Evolutionary conservation across 1,284 basidiomycete species (phyloP).

Genomic region (Sphagnurus paluster): DNA sequence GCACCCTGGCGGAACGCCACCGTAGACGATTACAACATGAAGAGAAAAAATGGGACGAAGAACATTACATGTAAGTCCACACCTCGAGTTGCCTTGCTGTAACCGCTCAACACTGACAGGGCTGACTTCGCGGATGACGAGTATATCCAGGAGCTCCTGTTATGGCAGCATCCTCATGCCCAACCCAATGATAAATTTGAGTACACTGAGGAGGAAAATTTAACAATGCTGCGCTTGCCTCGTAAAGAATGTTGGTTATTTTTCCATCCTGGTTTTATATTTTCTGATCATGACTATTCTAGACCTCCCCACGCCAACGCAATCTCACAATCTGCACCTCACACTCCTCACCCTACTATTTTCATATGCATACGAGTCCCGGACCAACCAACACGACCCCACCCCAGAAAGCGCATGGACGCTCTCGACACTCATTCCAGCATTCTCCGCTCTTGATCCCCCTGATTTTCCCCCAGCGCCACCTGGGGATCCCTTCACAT

Average conservation of each 20-base stretch:
- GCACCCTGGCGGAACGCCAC: slow-evolving; percentile 44
- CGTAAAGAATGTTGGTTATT: slow-evolving; percentile 69
- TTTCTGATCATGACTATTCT: slow-evolving; percentile 5
- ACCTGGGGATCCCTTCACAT: slow-evolving; percentile 28
- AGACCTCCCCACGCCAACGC: slow-evolving; percentile 59
- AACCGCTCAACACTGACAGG: slow-evolving; percentile 37
- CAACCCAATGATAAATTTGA: slow-evolving; percentile 35
- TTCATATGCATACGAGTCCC: slow-evolving; percentile 73
- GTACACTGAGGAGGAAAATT: slow-evolving; percentile 72
- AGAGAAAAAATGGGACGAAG: slow-evolving; percentile 75
- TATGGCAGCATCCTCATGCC: slow-evolving; percentile 58
- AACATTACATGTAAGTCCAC: slow-evolving; percentile 71
- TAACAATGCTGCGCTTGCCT: slow-evolving; percentile 66
- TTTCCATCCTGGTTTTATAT: not conserved
- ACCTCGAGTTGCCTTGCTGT: not conserved
- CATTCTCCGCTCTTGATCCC: slow-evolving; percentile 76
- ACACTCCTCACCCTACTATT: slow-evolving; percentile 71
- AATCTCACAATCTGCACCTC: slow-evolving; percentile 64
- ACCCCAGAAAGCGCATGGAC: slow-evolving; percentile 86
- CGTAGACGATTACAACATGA: slow-evolving; percentile 55
- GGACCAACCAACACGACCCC: slow-evolving; percentile 72
- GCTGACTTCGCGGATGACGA: slow-evolving; percentile 78
- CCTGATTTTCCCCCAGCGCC: slow-evolving; percentile 30
- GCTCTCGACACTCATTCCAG: slow-evolving; percentile 64
- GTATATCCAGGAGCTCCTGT: slow-evolving; percentile 66